Conservation (phyloP, 2,329 filamentous ascomycete species). For the Talaromyces pinophilus region DNA sequence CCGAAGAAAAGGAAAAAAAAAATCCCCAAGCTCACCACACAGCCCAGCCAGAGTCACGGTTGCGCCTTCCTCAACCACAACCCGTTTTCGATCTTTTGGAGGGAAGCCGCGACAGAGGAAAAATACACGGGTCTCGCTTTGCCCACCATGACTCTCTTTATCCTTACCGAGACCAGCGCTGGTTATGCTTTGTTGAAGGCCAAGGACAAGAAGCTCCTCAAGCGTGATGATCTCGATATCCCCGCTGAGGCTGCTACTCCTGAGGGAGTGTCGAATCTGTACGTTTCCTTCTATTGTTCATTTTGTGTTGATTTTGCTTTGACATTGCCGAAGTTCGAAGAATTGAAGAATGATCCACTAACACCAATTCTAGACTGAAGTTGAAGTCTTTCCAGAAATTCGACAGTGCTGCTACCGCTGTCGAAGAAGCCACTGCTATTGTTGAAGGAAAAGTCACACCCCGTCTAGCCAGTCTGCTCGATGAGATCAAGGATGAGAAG, state of each 20-base stretch:
- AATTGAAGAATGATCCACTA: slow-evolving; percentile 22
- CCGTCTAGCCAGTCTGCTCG: slow-evolving; percentile 76
- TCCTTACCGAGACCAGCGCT: slow-evolving; percentile 90
- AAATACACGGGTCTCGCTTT: slow-evolving; percentile 34
- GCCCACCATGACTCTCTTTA: slow-evolving; percentile 78
- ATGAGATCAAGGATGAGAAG: slow-evolving; percentile 94
- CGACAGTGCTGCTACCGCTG: slow-evolving; percentile 83
- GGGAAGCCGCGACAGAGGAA: slow-evolving; percentile 22
- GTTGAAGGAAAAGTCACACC: slow-evolving; percentile 94
- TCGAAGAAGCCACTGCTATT: slow-evolving; percentile 85
- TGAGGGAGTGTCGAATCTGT: slow-evolving; percentile 85
- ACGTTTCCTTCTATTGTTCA: slow-evolving; percentile 45
- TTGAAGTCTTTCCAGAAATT: slow-evolving; percentile 98
- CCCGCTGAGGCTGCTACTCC: slow-evolving; percentile 72
- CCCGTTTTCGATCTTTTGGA: slow-evolving; percentile 18
- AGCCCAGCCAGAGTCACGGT: slow-evolving; percentile 26
- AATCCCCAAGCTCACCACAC: slow-evolving; percentile 34
- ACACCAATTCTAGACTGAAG: slow-evolving; percentile 65
- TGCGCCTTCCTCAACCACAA: slow-evolving; percentile 30
- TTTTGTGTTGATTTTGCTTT: not conserved
- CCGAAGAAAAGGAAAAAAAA: slow-evolving; percentile 27
- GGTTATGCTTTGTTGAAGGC: slow-evolving; percentile 99
- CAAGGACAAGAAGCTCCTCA: slow-evolving; percentile 96
- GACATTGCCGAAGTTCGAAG: not conserved
- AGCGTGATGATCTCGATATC: slow-evolving; percentile 79